Conservation (phyloP, 805 yeast species). For the Ogataea paradorogensis region DNA sequence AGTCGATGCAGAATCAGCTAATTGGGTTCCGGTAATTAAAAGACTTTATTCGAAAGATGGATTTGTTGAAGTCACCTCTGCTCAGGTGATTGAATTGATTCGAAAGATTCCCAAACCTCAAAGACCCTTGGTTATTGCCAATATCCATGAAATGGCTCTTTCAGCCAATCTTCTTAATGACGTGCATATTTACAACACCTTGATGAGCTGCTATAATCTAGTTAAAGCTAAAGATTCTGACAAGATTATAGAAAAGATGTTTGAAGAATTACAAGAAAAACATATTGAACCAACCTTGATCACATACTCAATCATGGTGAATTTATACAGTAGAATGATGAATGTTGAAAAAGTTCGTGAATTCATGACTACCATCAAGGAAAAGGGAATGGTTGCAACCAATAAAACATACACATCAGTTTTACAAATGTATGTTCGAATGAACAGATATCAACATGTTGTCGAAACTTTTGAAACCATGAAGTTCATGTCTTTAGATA, state of each 20-base stretch:
- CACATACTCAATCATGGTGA: slow-evolving; percentile 44
- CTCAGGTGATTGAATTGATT: slow-evolving; percentile 38
- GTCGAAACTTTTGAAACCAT: slow-evolving; percentile 74
- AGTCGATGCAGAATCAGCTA: slow-evolving; percentile 37
- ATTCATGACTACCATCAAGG: slow-evolving; percentile 38
- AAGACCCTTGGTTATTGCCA: slow-evolving; percentile 34
- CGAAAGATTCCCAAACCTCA: slow-evolving; percentile 40
- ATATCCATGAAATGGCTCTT: slow-evolving; percentile 36
- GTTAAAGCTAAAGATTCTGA: slow-evolving; percentile 18
- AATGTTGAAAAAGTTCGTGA: slow-evolving; percentile 39
- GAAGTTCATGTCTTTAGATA: slow-evolving; percentile 68
- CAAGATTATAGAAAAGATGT: slow-evolving; percentile 34
- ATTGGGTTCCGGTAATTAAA: slow-evolving; percentile 47
- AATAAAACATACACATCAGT: slow-evolving; percentile 51
- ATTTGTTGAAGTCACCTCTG: slow-evolving; percentile 29
- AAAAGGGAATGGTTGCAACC: slow-evolving; percentile 40
- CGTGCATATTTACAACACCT: slow-evolving; percentile 35
- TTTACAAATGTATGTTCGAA: slow-evolving; percentile 57
- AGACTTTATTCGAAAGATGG: slow-evolving; percentile 36
- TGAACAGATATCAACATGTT: slow-evolving; percentile 56
- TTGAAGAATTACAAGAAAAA: slow-evolving; percentile 27
- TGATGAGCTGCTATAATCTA: slow-evolving; percentile 33
- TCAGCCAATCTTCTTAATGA: slow-evolving; percentile 35
- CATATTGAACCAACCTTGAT: slow-evolving; percentile 33
- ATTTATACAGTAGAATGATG: slow-evolving; percentile 42